These are phyloP conservation scores for Protea cynaroides DNA, from an alignment of 164 flowering plant species.

Conservation along the genomic window DNA sequence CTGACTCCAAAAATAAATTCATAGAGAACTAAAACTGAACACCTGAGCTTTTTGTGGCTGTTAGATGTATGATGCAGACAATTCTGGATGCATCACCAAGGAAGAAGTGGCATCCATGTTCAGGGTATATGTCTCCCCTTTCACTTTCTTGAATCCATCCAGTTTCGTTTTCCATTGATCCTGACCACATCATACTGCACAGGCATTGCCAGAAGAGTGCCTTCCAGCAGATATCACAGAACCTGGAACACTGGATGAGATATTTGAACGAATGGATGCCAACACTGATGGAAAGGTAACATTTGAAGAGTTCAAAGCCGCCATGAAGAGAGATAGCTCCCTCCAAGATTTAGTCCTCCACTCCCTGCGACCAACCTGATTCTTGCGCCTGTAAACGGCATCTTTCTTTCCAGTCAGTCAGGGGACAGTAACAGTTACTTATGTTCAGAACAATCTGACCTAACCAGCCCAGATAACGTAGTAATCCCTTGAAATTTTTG, in stretches of 20 bases:
- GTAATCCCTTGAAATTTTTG: neutral
- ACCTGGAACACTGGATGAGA: constrained; percentile 71
- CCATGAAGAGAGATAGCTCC: constrained; percentile 79
- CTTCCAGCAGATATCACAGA: constrained; percentile 61
- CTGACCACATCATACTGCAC: constrained; percentile 8
- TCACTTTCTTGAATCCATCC: neutral
- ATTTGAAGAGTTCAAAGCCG: constrained; percentile 75
- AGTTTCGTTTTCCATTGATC: neutral
- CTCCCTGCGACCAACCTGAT: constrained; percentile 46
- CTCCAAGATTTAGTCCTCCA: constrained; percentile 70
- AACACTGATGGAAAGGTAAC: constrained; percentile 70
- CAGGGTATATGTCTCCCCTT: constrained; percentile 35
- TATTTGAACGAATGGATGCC: constrained; percentile 69
- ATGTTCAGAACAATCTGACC: neutral
- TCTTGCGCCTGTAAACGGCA: neutral
- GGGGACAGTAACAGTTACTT: neutral
- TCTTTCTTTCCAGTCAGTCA: neutral
- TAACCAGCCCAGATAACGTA: neutral
- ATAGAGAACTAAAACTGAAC: neutral
- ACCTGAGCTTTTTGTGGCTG: constrained; percentile 4
- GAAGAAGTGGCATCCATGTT: constrained; percentile 80
- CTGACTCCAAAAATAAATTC: no score
- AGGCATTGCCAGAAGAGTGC: constrained; percentile 85
- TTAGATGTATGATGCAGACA: constrained; percentile 78
- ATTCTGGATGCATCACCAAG: constrained; percentile 70